Conservation (phyloP, 495 filamentous ascomycete genomes). For the Penicillium ochrochloron region DNA sequence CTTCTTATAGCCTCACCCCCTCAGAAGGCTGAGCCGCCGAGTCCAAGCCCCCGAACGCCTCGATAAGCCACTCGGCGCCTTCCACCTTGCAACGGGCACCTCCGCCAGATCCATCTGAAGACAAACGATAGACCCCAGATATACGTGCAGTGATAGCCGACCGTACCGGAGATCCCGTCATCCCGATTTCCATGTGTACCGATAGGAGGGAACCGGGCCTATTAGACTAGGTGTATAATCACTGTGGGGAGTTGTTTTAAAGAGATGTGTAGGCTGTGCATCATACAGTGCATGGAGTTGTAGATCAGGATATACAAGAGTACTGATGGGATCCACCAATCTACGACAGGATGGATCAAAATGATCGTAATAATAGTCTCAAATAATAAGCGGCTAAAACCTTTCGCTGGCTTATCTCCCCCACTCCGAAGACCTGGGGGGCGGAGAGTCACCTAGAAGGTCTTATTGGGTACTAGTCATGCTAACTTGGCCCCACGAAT, state of each 20-base stretch:
- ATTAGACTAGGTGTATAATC: background rate
- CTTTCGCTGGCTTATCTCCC: conserved; percentile 17
- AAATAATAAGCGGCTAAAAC: conserved; percentile 9
- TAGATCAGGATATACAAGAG: background rate
- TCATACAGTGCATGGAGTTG: no score
- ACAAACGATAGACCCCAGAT: conserved; percentile 29
- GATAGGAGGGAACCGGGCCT: conserved; percentile 4
- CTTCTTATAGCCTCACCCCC: conserved; percentile 11
- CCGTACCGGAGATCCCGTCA: background rate
- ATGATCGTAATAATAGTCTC: background rate
- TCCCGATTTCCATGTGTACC: conserved; percentile 1
- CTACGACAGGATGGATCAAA: background rate
- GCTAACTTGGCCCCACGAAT: background rate
- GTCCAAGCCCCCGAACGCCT: background rate
- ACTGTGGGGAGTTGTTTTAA: background rate
- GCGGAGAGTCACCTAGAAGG: background rate
- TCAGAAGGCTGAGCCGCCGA: background rate
- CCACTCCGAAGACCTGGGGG: conserved; percentile 9
- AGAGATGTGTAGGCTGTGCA: background rate
- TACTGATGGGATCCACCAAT: background rate
- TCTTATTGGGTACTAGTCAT: background rate
- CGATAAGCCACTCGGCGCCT: conserved; percentile 27
- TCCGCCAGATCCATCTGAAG: conserved; percentile 22
- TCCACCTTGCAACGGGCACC: conserved; percentile 24
- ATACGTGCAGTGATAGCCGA: conserved; percentile 22